Conservation (phyloP, 208 protist species). For the Trypanosoma boissoni region DNA sequence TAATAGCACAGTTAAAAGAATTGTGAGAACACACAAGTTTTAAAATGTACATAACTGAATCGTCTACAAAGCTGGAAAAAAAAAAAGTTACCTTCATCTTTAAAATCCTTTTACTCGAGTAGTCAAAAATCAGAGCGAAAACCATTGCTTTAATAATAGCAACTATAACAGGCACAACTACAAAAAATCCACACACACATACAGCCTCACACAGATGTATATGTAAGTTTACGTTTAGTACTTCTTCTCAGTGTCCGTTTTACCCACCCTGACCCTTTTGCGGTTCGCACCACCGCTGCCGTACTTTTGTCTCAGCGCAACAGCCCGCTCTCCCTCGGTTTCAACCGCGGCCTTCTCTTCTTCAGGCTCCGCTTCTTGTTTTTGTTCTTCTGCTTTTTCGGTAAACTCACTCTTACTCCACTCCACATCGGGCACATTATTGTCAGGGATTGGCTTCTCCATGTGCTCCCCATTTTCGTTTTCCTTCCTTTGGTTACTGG, state of each 20-base stretch:
- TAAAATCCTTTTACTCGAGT: no score
- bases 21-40: neutral
- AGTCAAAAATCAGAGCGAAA: no score
- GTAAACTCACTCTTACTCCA: neutral
- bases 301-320: constrained; percentile 48
- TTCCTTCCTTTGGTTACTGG: constrained; percentile 7
- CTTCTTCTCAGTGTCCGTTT: constrained; percentile 1
- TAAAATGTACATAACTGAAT: neutral
- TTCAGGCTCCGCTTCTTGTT: constrained; percentile 1
- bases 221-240: no score
- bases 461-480: neutral
- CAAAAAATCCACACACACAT: no score
- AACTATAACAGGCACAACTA: no score
- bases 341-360: neutral
- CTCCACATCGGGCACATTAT: constrained; percentile 8
- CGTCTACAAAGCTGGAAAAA: neutral
- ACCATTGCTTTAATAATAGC: no score
- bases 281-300: constrained; percentile 45
- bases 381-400: neutral
- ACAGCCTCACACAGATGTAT: no score
- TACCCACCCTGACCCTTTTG: constrained; percentile 27
- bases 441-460: constrained; percentile 13
- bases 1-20: no score
- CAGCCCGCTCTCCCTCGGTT: constrained; percentile 13
- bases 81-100: constrained; percentile 1